Evolutionary conservation across 345 rosid species (phyloP).

Genomic region (Citrus glauca): DNA sequence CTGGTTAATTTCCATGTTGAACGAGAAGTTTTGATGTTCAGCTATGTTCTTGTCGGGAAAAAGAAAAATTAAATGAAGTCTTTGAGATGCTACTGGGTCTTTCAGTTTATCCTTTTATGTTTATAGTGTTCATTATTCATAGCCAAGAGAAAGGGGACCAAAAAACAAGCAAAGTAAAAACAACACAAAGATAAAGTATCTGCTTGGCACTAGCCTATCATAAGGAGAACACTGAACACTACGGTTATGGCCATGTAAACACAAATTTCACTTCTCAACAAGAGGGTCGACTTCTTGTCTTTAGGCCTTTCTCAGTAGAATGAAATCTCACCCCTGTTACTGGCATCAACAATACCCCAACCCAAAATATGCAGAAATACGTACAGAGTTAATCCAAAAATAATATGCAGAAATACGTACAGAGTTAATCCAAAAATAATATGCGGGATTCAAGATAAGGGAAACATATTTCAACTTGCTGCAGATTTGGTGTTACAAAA

Average conservation of each 20-base stretch:
- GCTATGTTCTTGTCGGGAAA: background rate
- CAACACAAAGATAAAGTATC: background rate
- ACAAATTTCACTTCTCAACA: background rate
- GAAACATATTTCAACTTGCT: background rate
- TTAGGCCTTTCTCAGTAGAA: background rate
- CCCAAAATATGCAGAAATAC: background rate
- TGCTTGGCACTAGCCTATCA: background rate
- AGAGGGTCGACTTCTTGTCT: background rate
- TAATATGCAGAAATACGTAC: too few relatives aligned
- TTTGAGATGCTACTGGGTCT: background rate
- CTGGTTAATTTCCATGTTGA: background rate
- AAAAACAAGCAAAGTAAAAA: background rate
- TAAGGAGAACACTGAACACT: background rate
- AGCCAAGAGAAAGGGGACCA: background rate
- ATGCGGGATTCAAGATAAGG: background rate
- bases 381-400: too few relatives aligned
- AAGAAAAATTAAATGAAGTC: background rate
- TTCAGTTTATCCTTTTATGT: background rate
- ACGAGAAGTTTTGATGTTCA: background rate
- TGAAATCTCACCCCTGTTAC: background rate
- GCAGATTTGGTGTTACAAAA: background rate
- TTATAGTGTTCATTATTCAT: too few relatives aligned
- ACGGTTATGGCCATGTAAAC: background rate
- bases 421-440: background rate
- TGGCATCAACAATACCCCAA: background rate